Base-by-base conservation (phyloP, 805 yeast genomes). In the Saccharomycopsis amapae region DNA sequence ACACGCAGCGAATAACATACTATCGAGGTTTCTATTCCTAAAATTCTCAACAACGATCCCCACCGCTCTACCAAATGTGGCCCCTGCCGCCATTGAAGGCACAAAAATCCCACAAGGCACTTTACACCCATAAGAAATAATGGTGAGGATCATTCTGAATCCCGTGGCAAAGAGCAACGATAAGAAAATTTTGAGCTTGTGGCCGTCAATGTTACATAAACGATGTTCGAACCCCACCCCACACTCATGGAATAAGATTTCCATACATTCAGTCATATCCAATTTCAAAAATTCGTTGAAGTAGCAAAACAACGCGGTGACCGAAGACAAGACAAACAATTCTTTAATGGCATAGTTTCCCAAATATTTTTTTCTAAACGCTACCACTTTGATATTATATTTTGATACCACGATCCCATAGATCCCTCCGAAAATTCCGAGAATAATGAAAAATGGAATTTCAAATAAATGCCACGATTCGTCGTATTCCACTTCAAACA, bases 101-200 rank as follows among this genome's bases (percentile, higher is more conserved):
- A 93, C 95, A 64, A 93, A 83, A 4, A 90, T 86, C 13, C 98
- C 98, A n/a, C 97, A 95, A 0, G 98, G 98, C 0, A 90, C 89
- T 62, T 83, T 87, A 51, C 88, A 80, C 2, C 96, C 96, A 61
- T 94, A 93, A 0, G 97, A 83, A 13, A 93, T 69, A 23, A 88
- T 75, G 23, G 93, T 85, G 41, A 93, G 69, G 0, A 72, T 52
- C 66, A 81, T 76, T 46, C 98, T 70, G 3, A 86, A 64, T 0
- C 78, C 52, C 0, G 96, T 83, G 0, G 97, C 97, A 42, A 76
- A 67, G 0, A 73, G 44, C 18, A 93, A 68, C 0, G 89, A 72
- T 1, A 71, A 52, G 32, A 30, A 64, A 55, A n/a, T 57, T 49
- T 28, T 54, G 45, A 17, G 55, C 41, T 23, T 60, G 53, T 2